Evolutionary conservation across 345 rosid genomes (phyloP).

Genomic region (Dovyalis caffra): DNA sequence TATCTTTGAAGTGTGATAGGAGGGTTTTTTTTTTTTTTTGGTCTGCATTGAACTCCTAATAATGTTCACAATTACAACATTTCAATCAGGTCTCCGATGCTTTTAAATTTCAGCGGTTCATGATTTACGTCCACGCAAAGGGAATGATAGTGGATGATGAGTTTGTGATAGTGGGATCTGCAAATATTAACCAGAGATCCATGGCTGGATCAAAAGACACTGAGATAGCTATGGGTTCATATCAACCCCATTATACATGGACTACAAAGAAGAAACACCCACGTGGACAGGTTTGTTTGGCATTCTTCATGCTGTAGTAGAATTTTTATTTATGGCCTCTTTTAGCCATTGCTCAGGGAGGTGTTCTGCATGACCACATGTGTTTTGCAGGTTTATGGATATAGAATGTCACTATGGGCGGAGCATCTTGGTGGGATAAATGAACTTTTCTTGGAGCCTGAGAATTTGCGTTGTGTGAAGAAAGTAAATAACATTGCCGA

Average conservation of each 20-base stretch:
- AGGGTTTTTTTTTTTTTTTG: not conserved
- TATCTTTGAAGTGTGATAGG: not conserved
- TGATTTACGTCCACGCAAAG: slow-evolving; percentile 93
- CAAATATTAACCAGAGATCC: slow-evolving; percentile 95
- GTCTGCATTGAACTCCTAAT: not conserved
- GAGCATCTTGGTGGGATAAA: slow-evolving; percentile 72
- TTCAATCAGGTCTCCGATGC: slow-evolving; percentile 13
- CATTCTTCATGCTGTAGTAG: not conserved
- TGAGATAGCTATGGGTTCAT: slow-evolving; percentile 95
- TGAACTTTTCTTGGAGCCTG: slow-evolving; percentile 46
- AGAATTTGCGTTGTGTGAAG: slow-evolving; percentile 57
- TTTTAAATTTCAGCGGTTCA: slow-evolving; percentile 47
- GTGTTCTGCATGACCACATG: not conserved
- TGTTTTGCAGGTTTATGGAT: slow-evolving; percentile 66
- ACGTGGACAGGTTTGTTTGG: slow-evolving; percentile 66
- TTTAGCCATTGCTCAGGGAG: not conserved
- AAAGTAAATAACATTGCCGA: slow-evolving; percentile 54
- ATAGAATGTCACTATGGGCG: slow-evolving; percentile 90
- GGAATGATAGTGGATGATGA: slow-evolving; percentile 96
- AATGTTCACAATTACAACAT: not conserved
- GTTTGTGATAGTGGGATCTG: slow-evolving; percentile 83
- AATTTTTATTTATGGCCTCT: not conserved
- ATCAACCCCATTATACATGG: slow-evolving; percentile 87
- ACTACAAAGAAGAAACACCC: slow-evolving; percentile 54
- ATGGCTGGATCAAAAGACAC: slow-evolving; percentile 96